Percentiles rank a stretch among this genome's conserved stretches.
These are phyloP conservation scores for Alternaria sp. DNA, from an alignment of 2,329 filamentous ascomycete species.

Conservation along the genomic window DNA sequence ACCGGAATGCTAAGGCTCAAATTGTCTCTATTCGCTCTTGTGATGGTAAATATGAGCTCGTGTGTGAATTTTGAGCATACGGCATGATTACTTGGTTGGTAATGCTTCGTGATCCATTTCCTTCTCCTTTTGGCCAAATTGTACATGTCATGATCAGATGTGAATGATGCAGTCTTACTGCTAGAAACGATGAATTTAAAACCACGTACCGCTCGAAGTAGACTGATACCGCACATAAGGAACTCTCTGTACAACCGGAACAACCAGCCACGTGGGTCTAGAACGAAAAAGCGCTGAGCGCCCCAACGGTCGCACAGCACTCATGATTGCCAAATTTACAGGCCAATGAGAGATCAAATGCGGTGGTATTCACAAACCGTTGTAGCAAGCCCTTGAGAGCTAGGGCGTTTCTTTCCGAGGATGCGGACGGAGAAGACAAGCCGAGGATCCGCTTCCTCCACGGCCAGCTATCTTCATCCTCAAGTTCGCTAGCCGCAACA, in stretches of 20 bases:
- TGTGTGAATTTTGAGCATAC: not conserved
- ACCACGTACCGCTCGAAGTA: slow-evolving; percentile 14
- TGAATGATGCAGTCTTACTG: not conserved
- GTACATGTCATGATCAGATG: not conserved
- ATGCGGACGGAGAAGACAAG: slow-evolving; percentile 3
- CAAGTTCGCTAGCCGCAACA: not conserved
- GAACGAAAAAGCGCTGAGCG: slow-evolving; percentile 20
- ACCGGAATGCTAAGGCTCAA: not conserved
- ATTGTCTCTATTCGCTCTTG: not conserved
- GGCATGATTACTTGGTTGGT: not conserved
- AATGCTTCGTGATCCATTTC: not conserved
- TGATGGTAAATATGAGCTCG: not conserved
- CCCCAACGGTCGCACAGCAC: slow-evolving; percentile 29
- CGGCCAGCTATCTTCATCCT: not conserved
- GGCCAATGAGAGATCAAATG: not conserved
- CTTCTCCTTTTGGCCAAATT: not conserved
- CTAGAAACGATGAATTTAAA: not conserved
- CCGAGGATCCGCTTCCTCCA: slow-evolving; percentile 8
- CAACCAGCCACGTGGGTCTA: not conserved
- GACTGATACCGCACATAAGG: slow-evolving; percentile 8
- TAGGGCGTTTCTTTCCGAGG: not conserved
- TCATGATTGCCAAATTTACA: not conserved
- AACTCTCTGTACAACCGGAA: slow-evolving; percentile 4
- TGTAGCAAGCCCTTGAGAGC: not conserved
- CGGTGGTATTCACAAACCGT: not conserved